Evolutionary conservation across 2,329 filamentous ascomycete genomes (phyloP), one percentile per base, ranked within the genome.

Genomic region (Amphichorda felina): DNA sequence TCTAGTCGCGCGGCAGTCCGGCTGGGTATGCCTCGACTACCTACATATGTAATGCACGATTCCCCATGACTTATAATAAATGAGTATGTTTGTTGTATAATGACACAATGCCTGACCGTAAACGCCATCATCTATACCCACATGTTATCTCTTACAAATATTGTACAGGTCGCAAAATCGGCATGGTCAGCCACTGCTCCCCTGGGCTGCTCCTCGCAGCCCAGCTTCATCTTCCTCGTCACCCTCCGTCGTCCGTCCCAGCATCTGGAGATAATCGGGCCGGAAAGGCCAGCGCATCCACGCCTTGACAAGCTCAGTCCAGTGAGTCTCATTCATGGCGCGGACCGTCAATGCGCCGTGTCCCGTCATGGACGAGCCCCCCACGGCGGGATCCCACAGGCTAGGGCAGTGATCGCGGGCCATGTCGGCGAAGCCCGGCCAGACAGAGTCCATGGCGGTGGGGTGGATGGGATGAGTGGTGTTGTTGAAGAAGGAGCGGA

Each of bases 251-350:
- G 55, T 42, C 18, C 66, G 57, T 5, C 56, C 55, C n/a, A 75
- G 53, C 35, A 75, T 52, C 39, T 71, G 59, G 5, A 51, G 30
- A 41, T 68, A 70, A 3, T 49, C 44, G 2, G 75, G 75, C 3
- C 57, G 54, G 43, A 82, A 82, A 1, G 78, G 78, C 79, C 79
- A 85, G 34, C 67, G 57, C 52, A 73, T 63, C 65, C 74, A 84
- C 1, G 68, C 66, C 43, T 70, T 61, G 4, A 76, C 41, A 13
- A 84, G 55, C 40, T 79, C 72, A 14, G 62, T 50, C 50, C 75
- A 63, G 60, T 82, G 75, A 11, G 50, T 46, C 43, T 61, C 51
- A 30, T 68, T 74, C 38, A 83, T 43, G 18, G 55, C 50, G 4
- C 76, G 55, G 5, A 67, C 57, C 1, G 52, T 50, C 24, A 79